Evolutionary conservation across 306 rosid species (phyloP).

Genomic region (Urtica urens): DNA sequence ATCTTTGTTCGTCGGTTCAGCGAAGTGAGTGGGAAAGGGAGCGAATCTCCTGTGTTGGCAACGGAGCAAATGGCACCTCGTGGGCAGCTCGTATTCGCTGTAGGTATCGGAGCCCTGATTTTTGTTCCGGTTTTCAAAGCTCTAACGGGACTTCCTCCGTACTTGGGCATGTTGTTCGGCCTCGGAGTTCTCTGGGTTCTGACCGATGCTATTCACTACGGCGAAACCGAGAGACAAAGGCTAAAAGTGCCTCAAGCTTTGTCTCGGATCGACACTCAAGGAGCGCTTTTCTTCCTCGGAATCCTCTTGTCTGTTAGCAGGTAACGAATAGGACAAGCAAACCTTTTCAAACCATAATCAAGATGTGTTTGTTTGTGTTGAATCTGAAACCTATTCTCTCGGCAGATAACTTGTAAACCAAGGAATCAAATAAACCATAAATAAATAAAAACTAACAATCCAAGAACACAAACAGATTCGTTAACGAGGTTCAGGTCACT

Average conservation of each 20-base stretch:
- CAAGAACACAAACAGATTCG: no score
- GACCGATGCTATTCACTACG: conserved; percentile 93
- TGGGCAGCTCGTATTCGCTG: conserved; percentile 75
- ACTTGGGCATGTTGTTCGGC: conserved; percentile 87
- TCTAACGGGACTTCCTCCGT: conserved; percentile 89
- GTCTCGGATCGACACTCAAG: conserved; percentile 92
- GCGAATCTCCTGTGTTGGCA: conserved; percentile 49
- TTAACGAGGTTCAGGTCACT: no score
- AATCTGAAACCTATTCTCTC: no score
- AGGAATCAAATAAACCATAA: no score
- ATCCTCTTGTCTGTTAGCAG: conserved; percentile 90
- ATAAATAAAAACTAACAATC: no score
- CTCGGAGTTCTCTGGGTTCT: conserved; percentile 94
- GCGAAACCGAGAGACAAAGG: conserved; percentile 85
- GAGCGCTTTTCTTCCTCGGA: conserved; percentile 84
- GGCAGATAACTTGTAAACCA: no score
- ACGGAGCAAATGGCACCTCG: conserved; percentile 96
- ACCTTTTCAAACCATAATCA: no score
- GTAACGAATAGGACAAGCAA: conserved; percentile 29
- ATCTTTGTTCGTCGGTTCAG: conserved; percentile 32
- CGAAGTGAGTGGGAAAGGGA: conserved; percentile 68
- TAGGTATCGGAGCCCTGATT: conserved; percentile 78
- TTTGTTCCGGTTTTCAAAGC: conserved; percentile 89
- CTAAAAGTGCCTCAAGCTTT: conserved; percentile 92
- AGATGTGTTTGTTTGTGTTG: no score